These are phyloP conservation scores for Trichoderma sp. DNA, from an alignment of 2,329 filamentous ascomycete species.

Conservation along the genomic window DNA sequence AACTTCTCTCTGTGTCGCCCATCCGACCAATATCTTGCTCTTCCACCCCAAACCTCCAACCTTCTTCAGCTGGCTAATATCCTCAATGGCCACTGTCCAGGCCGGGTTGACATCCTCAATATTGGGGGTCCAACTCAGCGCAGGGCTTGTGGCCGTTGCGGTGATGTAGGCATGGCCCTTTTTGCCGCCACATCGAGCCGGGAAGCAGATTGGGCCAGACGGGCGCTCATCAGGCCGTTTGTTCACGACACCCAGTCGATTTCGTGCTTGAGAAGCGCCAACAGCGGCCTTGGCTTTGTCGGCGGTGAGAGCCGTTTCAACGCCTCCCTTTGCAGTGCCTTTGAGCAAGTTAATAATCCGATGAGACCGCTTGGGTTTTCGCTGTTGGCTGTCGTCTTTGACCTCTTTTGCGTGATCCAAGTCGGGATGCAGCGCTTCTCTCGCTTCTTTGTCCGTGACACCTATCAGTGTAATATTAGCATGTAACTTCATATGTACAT, in stretches of 20 bases:
- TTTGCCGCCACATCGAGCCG: constrained; percentile 67
- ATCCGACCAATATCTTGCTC: constrained; percentile 77
- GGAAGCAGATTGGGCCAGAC: constrained; percentile 75
- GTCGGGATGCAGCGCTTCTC: constrained; percentile 56
- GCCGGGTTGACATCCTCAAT: constrained; percentile 57
- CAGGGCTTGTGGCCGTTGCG: constrained; percentile 65
- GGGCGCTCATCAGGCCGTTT: constrained; percentile 46
- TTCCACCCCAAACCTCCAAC: constrained; percentile 84
- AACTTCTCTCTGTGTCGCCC: constrained; percentile 73
- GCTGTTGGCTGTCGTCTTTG: constrained; percentile 42
- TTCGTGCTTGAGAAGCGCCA: constrained; percentile 60
- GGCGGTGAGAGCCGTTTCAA: constrained; percentile 71
- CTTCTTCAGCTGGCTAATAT: constrained; percentile 75
- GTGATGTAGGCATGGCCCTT: constrained; percentile 73
- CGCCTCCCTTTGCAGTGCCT: constrained; percentile 66
- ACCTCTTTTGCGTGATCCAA: constrained; percentile 43
- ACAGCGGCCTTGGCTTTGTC: constrained; percentile 70
- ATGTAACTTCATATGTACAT: background rate
- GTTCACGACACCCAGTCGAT: constrained; percentile 69
- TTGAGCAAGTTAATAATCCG: constrained; percentile 66
- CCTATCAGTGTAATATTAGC: constrained; percentile 29
- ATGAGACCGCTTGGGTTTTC: constrained; percentile 44
- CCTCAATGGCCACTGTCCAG: constrained; percentile 70
- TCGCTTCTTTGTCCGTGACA: constrained; percentile 66
- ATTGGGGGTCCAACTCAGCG: constrained; percentile 65